phyloP scores from a whole-genome alignment of 2,329 filamentous ascomycete species.

The Knufia petricola region DNA sequence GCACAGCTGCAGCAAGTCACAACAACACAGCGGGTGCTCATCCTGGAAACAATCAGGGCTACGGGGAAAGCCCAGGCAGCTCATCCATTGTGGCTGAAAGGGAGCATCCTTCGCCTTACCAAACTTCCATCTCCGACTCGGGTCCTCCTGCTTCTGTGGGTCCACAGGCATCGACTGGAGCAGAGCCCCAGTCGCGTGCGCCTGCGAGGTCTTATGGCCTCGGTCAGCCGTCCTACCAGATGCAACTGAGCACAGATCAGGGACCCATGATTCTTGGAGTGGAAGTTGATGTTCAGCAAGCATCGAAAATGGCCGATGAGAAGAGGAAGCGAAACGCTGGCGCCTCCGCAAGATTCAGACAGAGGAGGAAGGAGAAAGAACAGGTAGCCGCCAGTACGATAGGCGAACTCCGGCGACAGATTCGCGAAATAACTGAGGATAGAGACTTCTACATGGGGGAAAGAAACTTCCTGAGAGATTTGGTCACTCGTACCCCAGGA shows the following conservation, averaged over 20 bases:
- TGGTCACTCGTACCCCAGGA: conserved; percentile 42
- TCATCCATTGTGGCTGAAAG: conserved; percentile 4
- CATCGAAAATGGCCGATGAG: conserved; percentile 72
- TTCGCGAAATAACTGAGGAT: conserved; percentile 59
- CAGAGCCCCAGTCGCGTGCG: not conserved
- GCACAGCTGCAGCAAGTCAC: not conserved
- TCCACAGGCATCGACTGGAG: not conserved
- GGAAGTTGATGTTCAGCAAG: conserved; percentile 59
- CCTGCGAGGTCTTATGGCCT: conserved; percentile 11
- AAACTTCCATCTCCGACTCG: not conserved
- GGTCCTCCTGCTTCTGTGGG: not conserved
- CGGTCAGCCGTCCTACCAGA: conserved; percentile 25
- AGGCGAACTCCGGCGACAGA: conserved; percentile 57
- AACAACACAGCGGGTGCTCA: not conserved
- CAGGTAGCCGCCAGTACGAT: conserved; percentile 61
- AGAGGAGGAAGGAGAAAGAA: conserved; percentile 73
- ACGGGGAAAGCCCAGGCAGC: not conserved
- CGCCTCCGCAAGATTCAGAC: conserved; percentile 72
- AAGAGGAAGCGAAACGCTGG: conserved; percentile 78
- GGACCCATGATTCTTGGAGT: conserved; percentile 33
- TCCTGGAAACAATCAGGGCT: not conserved
- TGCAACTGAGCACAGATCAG: conserved; percentile 27
- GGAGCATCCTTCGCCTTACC: conserved; percentile 1
- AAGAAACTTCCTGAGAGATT: conserved; percentile 59
- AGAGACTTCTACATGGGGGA: conserved; percentile 65